Conservation (phyloP, 305 asterid species). For the Fraxinus sp. region DNA sequence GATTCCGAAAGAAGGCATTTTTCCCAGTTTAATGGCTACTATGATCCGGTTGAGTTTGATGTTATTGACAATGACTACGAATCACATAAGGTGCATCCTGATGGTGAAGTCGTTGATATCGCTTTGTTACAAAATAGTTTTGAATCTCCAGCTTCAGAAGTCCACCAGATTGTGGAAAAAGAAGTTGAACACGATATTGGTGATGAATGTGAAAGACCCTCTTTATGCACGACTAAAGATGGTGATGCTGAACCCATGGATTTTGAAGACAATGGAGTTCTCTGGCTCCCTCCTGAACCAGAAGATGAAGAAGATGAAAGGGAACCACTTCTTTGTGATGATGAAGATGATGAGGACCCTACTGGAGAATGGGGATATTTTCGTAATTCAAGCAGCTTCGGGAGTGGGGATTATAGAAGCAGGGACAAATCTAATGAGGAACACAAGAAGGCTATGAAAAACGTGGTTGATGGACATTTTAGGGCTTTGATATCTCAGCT, state of each 20-base stretch:
- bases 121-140: conserved; percentile 40
- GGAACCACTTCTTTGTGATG: conserved; percentile 61
- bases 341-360: conserved; percentile 72
- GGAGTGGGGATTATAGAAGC: conserved; percentile 75
- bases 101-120: conserved; percentile 51
- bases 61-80: conserved; percentile 51
- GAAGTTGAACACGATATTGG: conserved; percentile 48
- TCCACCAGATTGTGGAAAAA: conserved; percentile 48
- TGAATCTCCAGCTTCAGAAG: conserved; percentile 49
- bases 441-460: conserved; percentile 74
- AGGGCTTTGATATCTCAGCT: conserved; percentile 93
- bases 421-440: conserved; percentile 85
- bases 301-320: conserved; percentile 92
- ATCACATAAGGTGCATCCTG: conserved; percentile 61
- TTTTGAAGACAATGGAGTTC: conserved; percentile 84
- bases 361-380: conserved; percentile 86
- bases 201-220: conserved; percentile 79
- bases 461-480: conserved; percentile 89
- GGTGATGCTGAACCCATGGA: conserved; percentile 77
- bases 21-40: conserved; percentile 58
- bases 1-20: conserved; percentile 48
- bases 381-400: conserved; percentile 70
- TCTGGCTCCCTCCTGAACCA: conserved; percentile 98
- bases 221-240: conserved; percentile 65
- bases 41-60: conserved; percentile 47